Conservation (phyloP, 345 rosid species). For the Cardamine occulta region DNA sequence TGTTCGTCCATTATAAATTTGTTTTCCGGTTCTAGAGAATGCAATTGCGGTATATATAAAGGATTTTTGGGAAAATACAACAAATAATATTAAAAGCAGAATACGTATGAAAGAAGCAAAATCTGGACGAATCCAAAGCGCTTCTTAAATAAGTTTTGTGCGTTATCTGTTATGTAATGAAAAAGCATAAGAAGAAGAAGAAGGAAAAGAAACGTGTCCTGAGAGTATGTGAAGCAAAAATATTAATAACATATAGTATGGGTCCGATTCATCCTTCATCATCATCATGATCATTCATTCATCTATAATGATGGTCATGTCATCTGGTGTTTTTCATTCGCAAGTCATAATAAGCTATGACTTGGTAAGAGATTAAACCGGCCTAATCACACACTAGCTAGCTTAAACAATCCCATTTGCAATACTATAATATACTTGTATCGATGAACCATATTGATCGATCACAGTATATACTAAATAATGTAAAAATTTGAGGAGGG, state of each 20-base stretch:
- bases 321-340: not conserved
- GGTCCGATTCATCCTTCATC: conserved; percentile 23
- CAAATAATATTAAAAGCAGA: not conserved
- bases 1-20: not conserved
- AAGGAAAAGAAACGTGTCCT: conserved; percentile 34
- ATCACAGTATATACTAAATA: not conserved
- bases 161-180: not conserved
- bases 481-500: not conserved
- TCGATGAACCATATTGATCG: not conserved
- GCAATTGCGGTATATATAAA: not conserved
- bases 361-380: not conserved
- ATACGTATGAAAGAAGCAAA: conserved; percentile 41
- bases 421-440: not conserved
- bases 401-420: not conserved
- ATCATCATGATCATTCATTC: conserved; percentile 30
- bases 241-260: conserved; percentile 12
- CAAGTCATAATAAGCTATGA: conserved; percentile 4
- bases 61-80: not conserved
- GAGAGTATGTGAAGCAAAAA: conserved; percentile 11
- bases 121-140: conserved; percentile 36
- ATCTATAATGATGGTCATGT: conserved; percentile 17
- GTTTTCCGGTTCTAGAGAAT: conserved; percentile 2
- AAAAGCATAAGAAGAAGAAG: conserved; percentile 22
- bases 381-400: not conserved
- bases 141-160: conserved; percentile 28